Base-by-base conservation (phyloP, 768 basidiomycete species). In the Boletus patriciae region DNA sequence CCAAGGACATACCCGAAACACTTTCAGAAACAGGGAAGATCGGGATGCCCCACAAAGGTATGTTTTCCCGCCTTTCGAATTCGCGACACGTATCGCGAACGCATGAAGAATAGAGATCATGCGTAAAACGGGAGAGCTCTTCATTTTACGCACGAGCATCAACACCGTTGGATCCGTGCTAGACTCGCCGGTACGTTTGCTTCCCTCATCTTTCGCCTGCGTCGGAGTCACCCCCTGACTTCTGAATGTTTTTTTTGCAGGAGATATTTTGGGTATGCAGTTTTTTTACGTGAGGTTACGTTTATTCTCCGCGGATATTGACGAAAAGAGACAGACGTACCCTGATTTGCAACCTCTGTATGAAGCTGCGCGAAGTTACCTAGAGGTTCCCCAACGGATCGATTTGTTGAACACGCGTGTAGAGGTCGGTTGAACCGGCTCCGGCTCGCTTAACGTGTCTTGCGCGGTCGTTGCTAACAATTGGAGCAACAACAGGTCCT, bases 151-250 rank as follows among this genome's bases (percentile, higher is more conserved):
- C 60, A 93, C 95, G 52, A 95, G 94, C 69, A 95, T 97, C 64
- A 94, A 94, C 64, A 89, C 93, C 44, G 94, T 97, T 51, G 95
- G 95, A 46, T 95, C 94, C 33, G 94, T 97, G n/a, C 77, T 98
- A 43, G 94, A 98, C 77, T 93, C 94, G 34, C 94, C 94, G 27
- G 92, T 92, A 70, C 65, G 89, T 79, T 57, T 7, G 7, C 46
- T 27, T 46, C 18, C 25, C 43, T 27, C 37, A 18, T 33, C 15
- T 46, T 41, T 54, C 54, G 45, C 33, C 40, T 55, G 55, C 13
- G 40, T 53, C 27, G 42, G 45, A 51, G 31, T 2, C 18, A 6
- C 29, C 31, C 34, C 43, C 31, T 31, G 36, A 44, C 48, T 16
- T 31, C 36, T 40, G 29, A 49, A 56, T 36, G 25, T 41, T 33